phyloP scores from a whole-genome alignment of 2,329 filamentous ascomycete species.

The Colletotrichum orchidophilum region DNA sequence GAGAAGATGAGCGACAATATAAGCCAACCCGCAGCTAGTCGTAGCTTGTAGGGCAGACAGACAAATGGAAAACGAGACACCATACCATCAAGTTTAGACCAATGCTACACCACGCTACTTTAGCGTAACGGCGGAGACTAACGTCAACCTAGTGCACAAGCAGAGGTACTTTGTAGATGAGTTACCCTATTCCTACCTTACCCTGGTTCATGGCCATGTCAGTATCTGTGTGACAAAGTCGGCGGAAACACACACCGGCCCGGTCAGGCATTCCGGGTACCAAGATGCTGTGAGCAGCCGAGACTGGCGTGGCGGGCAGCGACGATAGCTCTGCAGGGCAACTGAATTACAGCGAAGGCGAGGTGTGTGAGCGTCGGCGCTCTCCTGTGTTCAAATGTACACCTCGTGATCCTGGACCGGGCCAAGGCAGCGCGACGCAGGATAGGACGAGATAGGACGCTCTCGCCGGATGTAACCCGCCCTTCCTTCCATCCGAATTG shows the following conservation, averaged over 20 bases:
- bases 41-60: constrained; percentile 26
- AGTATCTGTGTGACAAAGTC: background rate
- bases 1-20: constrained; percentile 6
- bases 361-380: background rate
- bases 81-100: background rate
- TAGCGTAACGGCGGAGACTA: constrained; percentile 28
- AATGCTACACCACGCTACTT: constrained; percentile 1
- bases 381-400: background rate
- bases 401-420: background rate
- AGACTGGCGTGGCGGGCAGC: background rate
- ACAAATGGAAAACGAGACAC: background rate
- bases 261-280: constrained; percentile 1
- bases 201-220: background rate
- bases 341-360: background rate
- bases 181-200: background rate
- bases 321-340: background rate
- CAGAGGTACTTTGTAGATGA: background rate
- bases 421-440: background rate
- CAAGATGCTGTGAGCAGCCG: constrained; percentile 18
- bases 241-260: constrained; percentile 6
- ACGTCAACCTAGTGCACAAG: constrained; percentile 14
- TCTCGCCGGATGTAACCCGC: constrained; percentile 28
- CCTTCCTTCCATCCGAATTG: constrained; percentile 1
- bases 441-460: constrained; percentile 12
- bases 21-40: constrained; percentile 4